phyloP scores from a whole-genome alignment of 139 green algal species.

The Desmodesmus armatus region DNA sequence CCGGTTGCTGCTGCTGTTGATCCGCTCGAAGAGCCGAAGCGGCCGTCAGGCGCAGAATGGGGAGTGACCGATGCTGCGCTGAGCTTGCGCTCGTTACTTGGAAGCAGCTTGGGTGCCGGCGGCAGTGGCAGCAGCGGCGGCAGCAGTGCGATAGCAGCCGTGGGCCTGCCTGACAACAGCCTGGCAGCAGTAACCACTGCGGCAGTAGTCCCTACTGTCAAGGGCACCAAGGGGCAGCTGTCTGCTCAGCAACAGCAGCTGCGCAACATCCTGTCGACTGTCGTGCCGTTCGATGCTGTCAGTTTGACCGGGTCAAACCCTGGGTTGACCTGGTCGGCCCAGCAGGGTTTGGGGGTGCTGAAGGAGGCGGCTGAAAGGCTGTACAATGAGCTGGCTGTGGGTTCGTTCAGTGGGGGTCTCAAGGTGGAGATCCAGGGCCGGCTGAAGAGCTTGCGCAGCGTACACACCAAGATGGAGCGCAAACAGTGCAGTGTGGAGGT shows the following conservation, averaged over 20 bases:
- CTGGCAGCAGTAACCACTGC: neutral
- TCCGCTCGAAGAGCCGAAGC: neutral
- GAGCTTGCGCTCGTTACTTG: conserved; percentile 4
- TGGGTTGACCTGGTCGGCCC: conserved; percentile 58
- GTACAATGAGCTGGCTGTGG: conserved; percentile 59
- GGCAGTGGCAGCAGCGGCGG: neutral
- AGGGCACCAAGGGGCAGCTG: too few species aligned
- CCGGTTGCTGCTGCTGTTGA: neutral
- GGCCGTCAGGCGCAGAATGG: conserved; percentile 14
- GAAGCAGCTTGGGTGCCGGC: neutral
- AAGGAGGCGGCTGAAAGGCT: conserved; percentile 60
- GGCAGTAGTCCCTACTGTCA: too few species aligned
- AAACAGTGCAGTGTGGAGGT: conserved; percentile 85
- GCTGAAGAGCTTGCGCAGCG: conserved; percentile 91
- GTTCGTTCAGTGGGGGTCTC: conserved; percentile 29
- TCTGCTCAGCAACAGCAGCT: conserved; percentile 65
- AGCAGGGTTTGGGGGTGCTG: conserved; percentile 61
- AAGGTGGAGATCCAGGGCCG: conserved; percentile 71
- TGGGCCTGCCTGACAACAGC: too few species aligned
- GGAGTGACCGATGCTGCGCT: conserved; percentile 29
- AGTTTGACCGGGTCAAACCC: conserved; percentile 72
- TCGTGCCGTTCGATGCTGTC: conserved; percentile 87
- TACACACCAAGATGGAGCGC: conserved; percentile 90
- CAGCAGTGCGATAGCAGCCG: too few species aligned
- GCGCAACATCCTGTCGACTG: conserved; percentile 72